A percentile compares a stretch with the other conserved stretches of the same genome.
phyloP scores from a whole-genome alignment of 2,329 filamentous ascomycete genomes.

The Penicillium sp. region DNA sequence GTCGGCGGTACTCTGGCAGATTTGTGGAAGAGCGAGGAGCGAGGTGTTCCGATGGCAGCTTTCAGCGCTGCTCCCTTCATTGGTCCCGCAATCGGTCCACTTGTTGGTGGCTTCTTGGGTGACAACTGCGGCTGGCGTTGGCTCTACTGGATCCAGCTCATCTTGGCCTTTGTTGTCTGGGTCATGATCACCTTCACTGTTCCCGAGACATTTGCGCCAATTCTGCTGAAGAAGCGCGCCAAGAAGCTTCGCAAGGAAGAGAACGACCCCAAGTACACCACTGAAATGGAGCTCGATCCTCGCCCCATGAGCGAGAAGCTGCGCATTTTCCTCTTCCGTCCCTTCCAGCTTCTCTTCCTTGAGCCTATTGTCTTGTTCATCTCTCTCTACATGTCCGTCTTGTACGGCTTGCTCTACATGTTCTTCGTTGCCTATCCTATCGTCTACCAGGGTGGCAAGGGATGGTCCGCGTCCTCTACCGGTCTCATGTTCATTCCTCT shows the following conservation, averaged over 20 bases:
- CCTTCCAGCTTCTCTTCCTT: conserved; percentile 79
- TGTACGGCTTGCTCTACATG: conserved; percentile 56
- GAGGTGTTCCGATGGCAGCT: conserved; percentile 82
- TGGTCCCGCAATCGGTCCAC: conserved; percentile 73
- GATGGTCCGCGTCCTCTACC: conserved; percentile 69
- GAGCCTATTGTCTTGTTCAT: conserved; percentile 86
- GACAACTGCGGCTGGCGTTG: conserved; percentile 74
- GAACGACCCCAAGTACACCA: conserved; percentile 66
- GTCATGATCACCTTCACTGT: conserved; percentile 81
- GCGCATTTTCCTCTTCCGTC: conserved; percentile 72
- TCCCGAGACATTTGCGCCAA: conserved; percentile 83
- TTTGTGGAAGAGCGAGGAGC: conserved; percentile 79
- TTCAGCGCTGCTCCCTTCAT: conserved; percentile 82
- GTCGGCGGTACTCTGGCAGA: conserved; percentile 81
- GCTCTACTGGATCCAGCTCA: conserved; percentile 85
- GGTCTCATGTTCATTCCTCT: conserved; percentile 86
- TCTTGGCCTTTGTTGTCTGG: conserved; percentile 69
- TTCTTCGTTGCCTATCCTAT: conserved; percentile 54
- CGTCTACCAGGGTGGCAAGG: conserved; percentile 76
- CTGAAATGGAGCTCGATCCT: conserved; percentile 75
- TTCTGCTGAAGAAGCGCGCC: conserved; percentile 69
- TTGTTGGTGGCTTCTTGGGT: conserved; percentile 73
- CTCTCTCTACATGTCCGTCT: conserved; percentile 78
- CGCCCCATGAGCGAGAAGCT: conserved; percentile 68
- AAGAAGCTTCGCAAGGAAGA: conserved; percentile 69